A percentile compares a stretch with the other conserved stretches of the same genome.
Conservation (phyloP, 2,329 filamentous ascomycete genomes). For the Pseudofabraea citricarpa region DNA sequence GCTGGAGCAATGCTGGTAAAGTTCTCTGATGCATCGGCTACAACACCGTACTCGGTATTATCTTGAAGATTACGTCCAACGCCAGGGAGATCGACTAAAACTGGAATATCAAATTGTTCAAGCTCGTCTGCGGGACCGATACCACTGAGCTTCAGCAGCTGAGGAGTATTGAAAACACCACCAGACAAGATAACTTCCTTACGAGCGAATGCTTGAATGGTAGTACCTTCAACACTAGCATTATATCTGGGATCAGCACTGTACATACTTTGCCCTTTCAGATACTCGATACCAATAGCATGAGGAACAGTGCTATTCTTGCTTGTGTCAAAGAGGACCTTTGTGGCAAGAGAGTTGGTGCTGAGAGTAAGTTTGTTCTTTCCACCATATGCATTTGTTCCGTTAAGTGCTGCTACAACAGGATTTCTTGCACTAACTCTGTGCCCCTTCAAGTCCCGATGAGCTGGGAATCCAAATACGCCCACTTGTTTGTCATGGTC, state of each 20-base stretch:
- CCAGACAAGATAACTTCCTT: constrained; percentile 41
- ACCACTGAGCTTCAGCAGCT: constrained; percentile 39
- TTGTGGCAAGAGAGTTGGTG: constrained; percentile 30
- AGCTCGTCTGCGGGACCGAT: constrained; percentile 36
- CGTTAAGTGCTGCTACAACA: constrained; percentile 18
- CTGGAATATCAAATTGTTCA: constrained; percentile 36
- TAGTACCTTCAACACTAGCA: constrained; percentile 13
- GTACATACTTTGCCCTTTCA: constrained; percentile 36
- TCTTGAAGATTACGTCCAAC: constrained; percentile 59
- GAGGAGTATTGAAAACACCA: constrained; percentile 38
- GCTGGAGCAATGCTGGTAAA: not conserved
- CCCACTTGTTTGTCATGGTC: constrained; percentile 16
- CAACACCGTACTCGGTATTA: constrained; percentile 38
- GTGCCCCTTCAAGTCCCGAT: constrained; percentile 10
- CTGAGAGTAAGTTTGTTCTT: constrained; percentile 6
- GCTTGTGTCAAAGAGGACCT: constrained; percentile 32
- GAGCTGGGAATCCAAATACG: constrained; percentile 20
- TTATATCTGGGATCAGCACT: constrained; percentile 36
- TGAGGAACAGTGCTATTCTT: constrained; percentile 23
- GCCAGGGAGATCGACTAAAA: constrained; percentile 53
- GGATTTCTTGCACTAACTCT: constrained; percentile 19
- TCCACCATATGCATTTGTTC: constrained; percentile 10
- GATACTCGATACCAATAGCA: constrained; percentile 36
- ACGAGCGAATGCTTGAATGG: constrained; percentile 25
- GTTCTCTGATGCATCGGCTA: not conserved